Conservation (phyloP, 257 asterid species). For the Fraxinus pennsylvanica region DNA sequence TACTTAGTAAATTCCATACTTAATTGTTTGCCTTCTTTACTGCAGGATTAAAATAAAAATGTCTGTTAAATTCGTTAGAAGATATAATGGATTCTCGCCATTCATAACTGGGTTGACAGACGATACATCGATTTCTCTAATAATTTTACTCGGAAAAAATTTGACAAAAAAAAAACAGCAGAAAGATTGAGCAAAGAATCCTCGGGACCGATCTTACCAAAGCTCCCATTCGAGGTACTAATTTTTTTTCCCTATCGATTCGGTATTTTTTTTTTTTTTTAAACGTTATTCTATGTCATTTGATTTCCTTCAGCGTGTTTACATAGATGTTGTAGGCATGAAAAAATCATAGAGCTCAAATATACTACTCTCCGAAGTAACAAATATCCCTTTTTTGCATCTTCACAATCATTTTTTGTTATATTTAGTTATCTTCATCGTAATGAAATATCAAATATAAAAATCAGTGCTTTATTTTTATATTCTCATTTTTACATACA, state of each 20-base stretch:
- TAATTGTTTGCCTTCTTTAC: too few species aligned
- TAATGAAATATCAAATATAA: background rate
- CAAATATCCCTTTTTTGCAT: background rate
- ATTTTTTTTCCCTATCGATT: too few species aligned
- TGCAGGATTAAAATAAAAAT: too few species aligned
- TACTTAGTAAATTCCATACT: too few species aligned
- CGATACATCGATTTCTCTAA: conserved; percentile 52
- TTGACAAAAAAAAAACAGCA: conserved; percentile 91
- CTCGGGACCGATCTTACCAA: conserved; percentile 77
- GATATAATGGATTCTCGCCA: conserved; percentile 74
- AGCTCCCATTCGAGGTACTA: conserved; percentile 21
- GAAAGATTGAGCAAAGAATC: conserved; percentile 72
- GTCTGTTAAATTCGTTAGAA: background rate
- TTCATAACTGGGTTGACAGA: conserved; percentile 80
- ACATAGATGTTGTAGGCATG: conserved; percentile 60
- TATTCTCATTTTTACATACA: background rate
- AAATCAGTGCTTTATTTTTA: background rate
- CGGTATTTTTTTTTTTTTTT: background rate
- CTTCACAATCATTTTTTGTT: background rate
- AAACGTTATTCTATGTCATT: background rate
- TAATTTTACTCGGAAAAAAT: conserved; percentile 66
- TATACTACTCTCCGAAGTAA: conserved; percentile 72
- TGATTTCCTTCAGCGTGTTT: background rate
- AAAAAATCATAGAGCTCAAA: conserved; percentile 71
- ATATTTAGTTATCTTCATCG: background rate